Evolutionary conservation across 108 stramenopile genomes (phyloP).

Genomic region (Skeletonema potamos): DNA sequence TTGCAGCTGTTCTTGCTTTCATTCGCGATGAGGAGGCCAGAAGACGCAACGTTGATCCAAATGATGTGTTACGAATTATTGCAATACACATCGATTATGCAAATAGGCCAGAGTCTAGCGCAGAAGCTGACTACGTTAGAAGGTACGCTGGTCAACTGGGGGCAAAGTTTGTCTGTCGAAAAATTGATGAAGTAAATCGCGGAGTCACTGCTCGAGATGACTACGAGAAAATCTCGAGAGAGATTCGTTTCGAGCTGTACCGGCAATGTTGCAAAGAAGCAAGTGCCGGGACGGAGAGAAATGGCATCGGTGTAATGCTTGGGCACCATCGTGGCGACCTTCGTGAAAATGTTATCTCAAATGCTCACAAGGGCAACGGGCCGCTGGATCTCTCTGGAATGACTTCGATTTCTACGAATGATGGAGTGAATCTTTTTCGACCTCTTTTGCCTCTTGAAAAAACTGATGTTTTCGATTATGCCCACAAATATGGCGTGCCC

Average conservation of each 20-base stretch:
- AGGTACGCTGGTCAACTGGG: conserved; percentile 67
- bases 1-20: conserved; percentile 77
- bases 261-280: conserved; percentile 49
- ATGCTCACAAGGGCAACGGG: conserved; percentile 91
- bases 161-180: conserved; percentile 64
- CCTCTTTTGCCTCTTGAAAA: conserved; percentile 88
- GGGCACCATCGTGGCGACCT: conserved; percentile 98
- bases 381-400: conserved; percentile 88
- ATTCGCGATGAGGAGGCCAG: conserved; percentile 47
- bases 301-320: conserved; percentile 83
- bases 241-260: conserved; percentile 88
- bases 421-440: conserved; percentile 88
- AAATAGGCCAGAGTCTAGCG: conserved; percentile 91
- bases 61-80: conserved; percentile 42
- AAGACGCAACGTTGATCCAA: conserved; percentile 34
- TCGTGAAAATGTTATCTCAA: conserved; percentile 95
- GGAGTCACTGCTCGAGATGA: conserved; percentile 92
- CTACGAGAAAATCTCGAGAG: conserved; percentile 87
- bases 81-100: conserved; percentile 96
- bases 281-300: conserved; percentile 8
- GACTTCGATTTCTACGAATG: conserved; percentile 79
- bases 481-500: conserved; percentile 92
- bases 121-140: conserved; percentile 87
- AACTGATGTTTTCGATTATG: conserved; percentile 81
- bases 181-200: conserved; percentile 89